These are phyloP conservation scores for Camelina laxa DNA, from an alignment of 345 rosid genomes.

Conservation along the genomic window DNA sequence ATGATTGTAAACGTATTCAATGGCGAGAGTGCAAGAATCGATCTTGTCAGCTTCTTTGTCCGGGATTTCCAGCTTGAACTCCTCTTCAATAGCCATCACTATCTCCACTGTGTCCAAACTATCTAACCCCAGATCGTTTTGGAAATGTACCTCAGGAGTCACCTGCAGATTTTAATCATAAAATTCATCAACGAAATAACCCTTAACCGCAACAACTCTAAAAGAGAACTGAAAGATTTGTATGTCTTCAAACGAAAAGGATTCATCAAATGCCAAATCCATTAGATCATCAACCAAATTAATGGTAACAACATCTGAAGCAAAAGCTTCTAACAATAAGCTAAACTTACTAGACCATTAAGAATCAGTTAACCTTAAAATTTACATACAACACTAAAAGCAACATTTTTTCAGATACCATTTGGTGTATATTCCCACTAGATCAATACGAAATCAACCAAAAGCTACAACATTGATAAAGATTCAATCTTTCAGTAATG, in stretches of 20 bases:
- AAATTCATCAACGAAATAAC: not conserved
- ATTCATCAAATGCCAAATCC: not conserved
- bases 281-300: conserved; percentile 3
- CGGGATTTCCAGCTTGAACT: conserved; percentile 93
- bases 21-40: conserved; percentile 79
- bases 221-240: not conserved
- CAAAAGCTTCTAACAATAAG: not conserved
- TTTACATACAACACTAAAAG: not conserved
- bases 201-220: not conserved
- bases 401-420: not conserved
- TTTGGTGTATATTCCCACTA: conserved; percentile 1
- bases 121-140: conserved; percentile 86
- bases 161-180: too few relatives aligned
- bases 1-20: conserved; percentile 84
- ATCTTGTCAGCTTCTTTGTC: conserved; percentile 96
- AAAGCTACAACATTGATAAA: conserved; percentile 2
- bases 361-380: not conserved
- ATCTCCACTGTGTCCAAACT: conserved; percentile 95
- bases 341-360: conserved; percentile 16
- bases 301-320: conserved; percentile 11
- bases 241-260: conserved; percentile 1
- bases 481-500: not conserved
- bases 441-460: not conserved
- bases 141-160: conserved; percentile 80
- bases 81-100: conserved; percentile 96